Percentiles rank a stretch among this genome's conserved stretches.
Evolutionary conservation across 2,329 filamentous ascomycete genomes (phyloP).

Genomic region (Sporothrix pseudoabietina): DNA sequence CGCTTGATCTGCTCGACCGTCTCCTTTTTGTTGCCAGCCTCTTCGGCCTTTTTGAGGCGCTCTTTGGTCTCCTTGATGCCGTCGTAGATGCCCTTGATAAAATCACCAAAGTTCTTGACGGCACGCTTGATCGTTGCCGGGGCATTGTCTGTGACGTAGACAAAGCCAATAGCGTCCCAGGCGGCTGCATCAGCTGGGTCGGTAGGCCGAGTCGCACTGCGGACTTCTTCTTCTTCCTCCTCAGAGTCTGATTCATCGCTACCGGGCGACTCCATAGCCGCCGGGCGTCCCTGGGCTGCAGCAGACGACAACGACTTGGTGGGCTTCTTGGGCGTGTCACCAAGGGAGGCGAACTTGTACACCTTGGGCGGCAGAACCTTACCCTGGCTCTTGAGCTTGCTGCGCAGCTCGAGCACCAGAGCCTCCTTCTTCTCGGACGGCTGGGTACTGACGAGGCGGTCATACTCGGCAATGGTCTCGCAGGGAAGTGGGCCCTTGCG

Average conservation of each 20-base stretch:
- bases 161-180: constrained; percentile 57
- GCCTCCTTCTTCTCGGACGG: constrained; percentile 32
- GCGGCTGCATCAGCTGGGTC: constrained; percentile 52
- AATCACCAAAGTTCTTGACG: constrained; percentile 56
- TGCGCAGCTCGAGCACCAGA: constrained; percentile 32
- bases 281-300: constrained; percentile 14
- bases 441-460: constrained; percentile 31
- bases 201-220: constrained; percentile 48
- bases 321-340: constrained; percentile 28
- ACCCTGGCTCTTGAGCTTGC: constrained; percentile 32
- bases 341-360: constrained; percentile 34
- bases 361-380: constrained; percentile 36
- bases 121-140: constrained; percentile 47
- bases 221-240: constrained; percentile 38
- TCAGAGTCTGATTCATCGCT: constrained; percentile 30
- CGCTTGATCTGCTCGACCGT: constrained; percentile 45
- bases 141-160: constrained; percentile 48
- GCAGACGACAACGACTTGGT: neutral
- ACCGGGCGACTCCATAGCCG: constrained; percentile 29
- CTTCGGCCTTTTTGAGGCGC: constrained; percentile 49
- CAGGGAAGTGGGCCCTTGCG: constrained; percentile 33
- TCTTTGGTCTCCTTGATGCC: constrained; percentile 53
- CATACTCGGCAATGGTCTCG: constrained; percentile 35
- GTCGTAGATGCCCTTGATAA: constrained; percentile 52
- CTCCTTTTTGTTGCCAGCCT: constrained; percentile 42